phyloP scores from a whole-genome alignment of 2,329 filamentous ascomycete species.

The Seiridium cupressi region DNA sequence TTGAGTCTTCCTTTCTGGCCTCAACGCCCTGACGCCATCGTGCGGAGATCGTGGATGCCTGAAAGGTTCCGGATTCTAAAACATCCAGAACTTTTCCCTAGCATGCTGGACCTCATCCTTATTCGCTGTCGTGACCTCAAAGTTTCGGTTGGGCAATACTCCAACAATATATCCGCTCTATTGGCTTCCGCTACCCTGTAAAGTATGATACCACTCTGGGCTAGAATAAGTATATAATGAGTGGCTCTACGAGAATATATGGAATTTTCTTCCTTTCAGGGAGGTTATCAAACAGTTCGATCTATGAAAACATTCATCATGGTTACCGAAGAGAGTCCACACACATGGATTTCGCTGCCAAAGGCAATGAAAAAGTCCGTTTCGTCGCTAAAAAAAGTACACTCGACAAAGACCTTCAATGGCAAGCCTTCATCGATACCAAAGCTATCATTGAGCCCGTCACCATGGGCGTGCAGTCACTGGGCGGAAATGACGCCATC shows the following conservation, averaged over 20 bases:
- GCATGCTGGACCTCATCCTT: not conserved
- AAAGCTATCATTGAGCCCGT: not conserved
- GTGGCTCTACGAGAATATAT: too few relatives aligned
- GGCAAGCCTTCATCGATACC: conserved; percentile 2
- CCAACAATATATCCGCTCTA: not conserved
- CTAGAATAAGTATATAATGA: not conserved
- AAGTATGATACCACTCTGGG: not conserved
- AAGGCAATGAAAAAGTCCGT: not conserved
- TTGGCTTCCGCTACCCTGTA: not conserved
- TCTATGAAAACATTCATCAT: not conserved
- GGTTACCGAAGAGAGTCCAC: not conserved
- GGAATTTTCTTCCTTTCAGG: too few relatives aligned
- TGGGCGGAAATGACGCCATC: not conserved
- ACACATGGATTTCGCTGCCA: not conserved
- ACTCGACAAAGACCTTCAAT: not conserved
- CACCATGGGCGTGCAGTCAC: not conserved
- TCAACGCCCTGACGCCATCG: too few relatives aligned
- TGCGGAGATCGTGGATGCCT: not conserved
- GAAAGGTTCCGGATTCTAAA: not conserved
- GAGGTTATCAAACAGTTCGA: too few relatives aligned
- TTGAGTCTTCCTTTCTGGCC: too few relatives aligned
- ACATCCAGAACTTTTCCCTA: not conserved
- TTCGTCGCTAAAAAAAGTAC: not conserved
- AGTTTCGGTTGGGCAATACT: not conserved
- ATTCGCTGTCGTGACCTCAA: not conserved